These are phyloP conservation scores for Mortierella antarctica DNA, from an alignment of 192 early-diverging fungal species.

Conservation along the genomic window DNA sequence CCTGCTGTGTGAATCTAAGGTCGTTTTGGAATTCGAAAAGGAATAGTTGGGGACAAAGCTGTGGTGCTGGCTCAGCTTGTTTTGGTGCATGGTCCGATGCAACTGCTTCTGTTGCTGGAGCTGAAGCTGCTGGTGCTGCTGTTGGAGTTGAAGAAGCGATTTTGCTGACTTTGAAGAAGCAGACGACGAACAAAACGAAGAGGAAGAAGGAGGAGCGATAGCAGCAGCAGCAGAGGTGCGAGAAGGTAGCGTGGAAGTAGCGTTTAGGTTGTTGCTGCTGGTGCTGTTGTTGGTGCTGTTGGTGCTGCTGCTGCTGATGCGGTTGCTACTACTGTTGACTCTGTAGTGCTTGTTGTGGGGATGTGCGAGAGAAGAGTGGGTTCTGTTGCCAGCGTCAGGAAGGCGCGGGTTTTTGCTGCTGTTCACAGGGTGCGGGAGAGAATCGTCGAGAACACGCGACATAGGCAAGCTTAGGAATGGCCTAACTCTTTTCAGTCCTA, in stretches of 20 bases:
- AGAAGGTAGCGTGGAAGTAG: background rate
- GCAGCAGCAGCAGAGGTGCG: background rate
- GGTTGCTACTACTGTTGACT: background rate
- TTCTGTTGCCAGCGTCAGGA: background rate
- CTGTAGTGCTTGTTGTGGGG: background rate
- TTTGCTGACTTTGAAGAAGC: too few relatives aligned
- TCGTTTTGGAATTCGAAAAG: background rate
- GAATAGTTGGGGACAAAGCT: background rate
- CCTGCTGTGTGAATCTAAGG: background rate
- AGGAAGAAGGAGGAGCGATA: background rate
- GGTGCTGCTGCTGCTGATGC: background rate
- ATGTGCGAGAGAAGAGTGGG: background rate
- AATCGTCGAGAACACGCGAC: background rate
- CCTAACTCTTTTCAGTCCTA: too few relatives aligned
- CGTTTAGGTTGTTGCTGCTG: background rate
- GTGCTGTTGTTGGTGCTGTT: background rate
- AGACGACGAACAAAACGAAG: background rate
- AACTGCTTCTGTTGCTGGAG: conserved; percentile 21
- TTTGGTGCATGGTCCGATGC: conserved; percentile 29
- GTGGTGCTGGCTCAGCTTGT: conserved; percentile 1
- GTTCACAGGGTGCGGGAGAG: background rate
- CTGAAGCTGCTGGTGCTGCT: conserved; percentile 23
- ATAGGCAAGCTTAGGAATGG: too few relatives aligned
- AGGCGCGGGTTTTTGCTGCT: background rate
- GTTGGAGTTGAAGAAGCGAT: background rate